These are phyloP conservation scores for Nannochloropsis oceanica DNA, from an alignment of 108 stramenopile species.

Conservation along the genomic window DNA sequence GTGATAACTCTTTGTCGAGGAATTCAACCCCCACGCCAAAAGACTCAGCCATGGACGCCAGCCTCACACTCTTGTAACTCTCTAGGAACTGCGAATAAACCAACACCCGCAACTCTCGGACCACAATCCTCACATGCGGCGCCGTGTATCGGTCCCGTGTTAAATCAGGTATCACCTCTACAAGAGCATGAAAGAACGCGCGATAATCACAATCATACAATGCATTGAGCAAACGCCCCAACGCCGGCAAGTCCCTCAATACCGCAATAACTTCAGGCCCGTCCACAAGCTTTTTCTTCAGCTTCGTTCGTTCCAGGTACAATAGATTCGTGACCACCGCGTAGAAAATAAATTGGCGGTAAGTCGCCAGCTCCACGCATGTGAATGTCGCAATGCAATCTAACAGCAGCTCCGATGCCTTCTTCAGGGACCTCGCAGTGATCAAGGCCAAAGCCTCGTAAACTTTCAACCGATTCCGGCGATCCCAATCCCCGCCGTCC, in stretches of 20 bases:
- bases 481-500: conserved; percentile 92
- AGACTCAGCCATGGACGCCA: conserved; percentile 73
- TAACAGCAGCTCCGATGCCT: conserved; percentile 62
- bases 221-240: conserved; percentile 55
- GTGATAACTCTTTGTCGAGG: conserved; percentile 80
- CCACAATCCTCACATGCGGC: conserved; percentile 53
- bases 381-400: conserved; percentile 92
- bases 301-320: conserved; percentile 57
- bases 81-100: conserved; percentile 92
- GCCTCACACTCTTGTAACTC: conserved; percentile 87
- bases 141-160: conserved; percentile 54
- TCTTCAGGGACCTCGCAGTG: conserved; percentile 58
- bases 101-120: conserved; percentile 80
- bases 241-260: conserved; percentile 54
- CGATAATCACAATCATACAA: conserved; percentile 91
- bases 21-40: conserved; percentile 80
- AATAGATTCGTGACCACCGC: conserved; percentile 68
- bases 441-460: conserved; percentile 69
- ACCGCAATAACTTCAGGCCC: conserved; percentile 85
- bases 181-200: conserved; percentile 69
- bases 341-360: conserved; percentile 76
- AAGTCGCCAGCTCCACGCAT: conserved; percentile 80
- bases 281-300: conserved; percentile 74
- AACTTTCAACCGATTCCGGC: conserved; percentile 78
- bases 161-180: conserved; percentile 59